Base-by-base conservation (phyloP, 164 flowering plant species). In the Piper longum region DNA sequence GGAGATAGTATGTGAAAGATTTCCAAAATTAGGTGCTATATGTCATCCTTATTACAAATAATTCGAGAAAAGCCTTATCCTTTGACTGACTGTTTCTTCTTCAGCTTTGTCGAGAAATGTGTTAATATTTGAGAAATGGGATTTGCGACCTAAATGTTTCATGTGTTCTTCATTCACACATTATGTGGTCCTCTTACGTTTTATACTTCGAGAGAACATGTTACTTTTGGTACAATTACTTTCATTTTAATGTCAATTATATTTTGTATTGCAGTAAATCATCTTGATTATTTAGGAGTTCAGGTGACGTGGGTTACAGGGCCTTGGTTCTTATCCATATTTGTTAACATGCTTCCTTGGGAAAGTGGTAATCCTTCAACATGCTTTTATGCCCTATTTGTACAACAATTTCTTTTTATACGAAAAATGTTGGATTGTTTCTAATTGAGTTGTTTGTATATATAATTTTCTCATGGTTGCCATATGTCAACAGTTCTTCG, bases 261-360 rank as follows among this genome's bases (percentile, higher is more conserved):
- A 9, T 14, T 48, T 9, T 48, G 14, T 48, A 14, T 12, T 80
- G 85, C 95, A 91, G 98, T 88, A 55, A 83, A 85, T 81, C 99
- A 93, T 82, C 88, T 93, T 39, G 97, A 90, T 76, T 88, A 78
- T 78, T 78, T 90, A 67, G 97, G 97, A 72, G 89, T 90, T 73
- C 81, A 93, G 70, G 91, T 88, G 68, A 89, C 92, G 70, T 93
- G 97, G 97, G 91, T 90, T 61, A 81, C 86, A 66, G 99, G 92
- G 64, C 96, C 99, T 41, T 93, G 99, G 99, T 90, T 93, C 78
- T 92, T 93, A 64, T 82, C 99, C 69, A 93, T 90, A 64, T 93
- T 93, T 66, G 82, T 88, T 83, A 93, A 93, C 74, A 87, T 93
- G 95, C 92, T 93, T 76, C 99, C 99, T 41, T 93, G 97, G 99